Conservation (phyloP, 148 eudicot species). For the Euryodendron excelsum region DNA sequence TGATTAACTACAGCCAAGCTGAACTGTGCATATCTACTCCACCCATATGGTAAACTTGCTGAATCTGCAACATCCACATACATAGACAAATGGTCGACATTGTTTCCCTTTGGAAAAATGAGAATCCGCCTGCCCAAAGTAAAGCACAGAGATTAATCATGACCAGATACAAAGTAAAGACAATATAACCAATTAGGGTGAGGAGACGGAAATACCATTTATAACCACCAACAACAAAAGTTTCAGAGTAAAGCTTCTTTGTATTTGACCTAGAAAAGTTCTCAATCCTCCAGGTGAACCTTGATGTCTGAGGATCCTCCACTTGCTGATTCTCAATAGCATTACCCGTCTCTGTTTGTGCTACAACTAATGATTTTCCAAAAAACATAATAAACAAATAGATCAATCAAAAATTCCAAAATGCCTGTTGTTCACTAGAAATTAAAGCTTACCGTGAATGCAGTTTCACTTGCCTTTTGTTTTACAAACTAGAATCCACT, state of each 20-base stretch:
- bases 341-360: slow-evolving; percentile 43
- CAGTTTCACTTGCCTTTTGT: neutral
- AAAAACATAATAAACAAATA: no score
- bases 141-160: slow-evolving; percentile 13
- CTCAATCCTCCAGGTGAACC: slow-evolving; percentile 80
- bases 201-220: slow-evolving; percentile 53
- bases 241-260: slow-evolving; percentile 83
- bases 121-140: slow-evolving; percentile 67
- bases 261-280: slow-evolving; percentile 58
- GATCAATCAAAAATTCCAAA: slow-evolving; percentile 12
- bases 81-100: slow-evolving; percentile 83
- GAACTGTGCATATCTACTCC: slow-evolving; percentile 87
- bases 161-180: neutral
- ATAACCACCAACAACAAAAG: slow-evolving; percentile 67
- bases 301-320: slow-evolving; percentile 70
- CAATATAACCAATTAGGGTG: neutral
- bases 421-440: neutral
- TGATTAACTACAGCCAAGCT: slow-evolving; percentile 81
- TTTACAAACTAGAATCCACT: neutral
- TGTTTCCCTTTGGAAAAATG: slow-evolving; percentile 85
- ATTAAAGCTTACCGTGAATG: neutral
- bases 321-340: slow-evolving; percentile 52
- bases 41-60: slow-evolving; percentile 72
- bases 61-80: slow-evolving; percentile 92
- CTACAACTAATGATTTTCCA: no score